A percentile compares a stretch with the other conserved stretches of the same genome.
Evolutionary conservation across 1,284 basidiomycete genomes (phyloP).

Genomic region (Nidula niveotomentosa): DNA sequence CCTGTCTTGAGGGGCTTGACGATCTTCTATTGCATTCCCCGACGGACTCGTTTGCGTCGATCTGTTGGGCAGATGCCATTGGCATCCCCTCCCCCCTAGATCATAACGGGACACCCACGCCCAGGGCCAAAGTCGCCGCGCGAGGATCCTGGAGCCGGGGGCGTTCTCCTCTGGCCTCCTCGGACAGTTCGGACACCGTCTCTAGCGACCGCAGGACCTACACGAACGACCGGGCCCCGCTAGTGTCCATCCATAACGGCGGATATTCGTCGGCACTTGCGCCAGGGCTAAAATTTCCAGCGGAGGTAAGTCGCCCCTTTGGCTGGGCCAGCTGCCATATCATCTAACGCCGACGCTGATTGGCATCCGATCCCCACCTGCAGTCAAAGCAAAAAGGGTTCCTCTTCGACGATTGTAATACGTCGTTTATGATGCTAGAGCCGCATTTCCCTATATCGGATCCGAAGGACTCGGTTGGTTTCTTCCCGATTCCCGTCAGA

Average conservation of each 20-base stretch:
- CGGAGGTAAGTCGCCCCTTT: no score
- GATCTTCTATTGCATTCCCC: slow-evolving; percentile 33
- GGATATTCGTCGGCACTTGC: background rate
- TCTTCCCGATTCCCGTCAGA: slow-evolving; percentile 21
- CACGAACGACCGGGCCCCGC: background rate
- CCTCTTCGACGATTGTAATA: slow-evolving; percentile 12
- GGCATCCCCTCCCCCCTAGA: slow-evolving; percentile 2
- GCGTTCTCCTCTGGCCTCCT: background rate
- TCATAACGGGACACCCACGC: background rate
- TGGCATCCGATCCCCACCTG: background rate
- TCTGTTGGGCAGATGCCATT: slow-evolving; percentile 29
- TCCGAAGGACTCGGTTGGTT: slow-evolving; percentile 22
- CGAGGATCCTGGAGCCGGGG: background rate
- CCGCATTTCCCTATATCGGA: slow-evolving; percentile 14
- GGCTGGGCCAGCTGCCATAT: background rate
- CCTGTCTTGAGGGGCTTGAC: slow-evolving; percentile 36
- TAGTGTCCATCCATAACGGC: background rate
- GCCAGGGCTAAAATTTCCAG: background rate
- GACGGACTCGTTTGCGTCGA: slow-evolving; percentile 28
- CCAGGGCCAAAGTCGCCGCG: background rate
- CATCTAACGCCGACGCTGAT: background rate
- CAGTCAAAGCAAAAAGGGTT: slow-evolving; percentile 13
- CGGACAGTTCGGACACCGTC: background rate
- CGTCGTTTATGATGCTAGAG: slow-evolving; percentile 20
- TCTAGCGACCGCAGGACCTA: background rate